Conservation (phyloP, 345 rosid species). For the Fremontodendron californicum region DNA sequence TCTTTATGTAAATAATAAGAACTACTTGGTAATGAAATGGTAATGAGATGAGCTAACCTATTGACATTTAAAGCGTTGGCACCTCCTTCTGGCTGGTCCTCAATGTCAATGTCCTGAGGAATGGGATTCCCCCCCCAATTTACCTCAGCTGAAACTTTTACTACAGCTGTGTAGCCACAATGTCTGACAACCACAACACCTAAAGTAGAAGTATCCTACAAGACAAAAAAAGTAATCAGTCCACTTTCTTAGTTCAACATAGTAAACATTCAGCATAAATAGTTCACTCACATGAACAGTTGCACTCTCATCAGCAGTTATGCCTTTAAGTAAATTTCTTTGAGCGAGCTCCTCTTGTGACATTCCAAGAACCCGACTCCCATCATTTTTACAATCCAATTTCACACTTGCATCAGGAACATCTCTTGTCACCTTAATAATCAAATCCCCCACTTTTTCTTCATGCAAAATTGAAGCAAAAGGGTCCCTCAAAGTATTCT, state of each 20-base stretch:
- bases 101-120: slow-evolving; percentile 63
- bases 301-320: slow-evolving; percentile 96
- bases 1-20: neutral
- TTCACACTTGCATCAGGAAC: slow-evolving; percentile 65
- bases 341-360: slow-evolving; percentile 61
- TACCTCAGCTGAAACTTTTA: slow-evolving; percentile 58
- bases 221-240: slow-evolving; percentile 29
- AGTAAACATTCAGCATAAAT: slow-evolving; percentile 22
- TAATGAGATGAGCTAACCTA: slow-evolving; percentile 44
- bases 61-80: slow-evolving; percentile 84
- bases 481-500: slow-evolving; percentile 27
- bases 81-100: slow-evolving; percentile 94
- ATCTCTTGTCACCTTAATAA: slow-evolving; percentile 65
- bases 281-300: slow-evolving; percentile 71
- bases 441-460: slow-evolving; percentile 71
- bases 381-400: slow-evolving; percentile 63
- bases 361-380: slow-evolving; percentile 53
- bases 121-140: slow-evolving; percentile 45
- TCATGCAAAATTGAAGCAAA: slow-evolving; percentile 38
- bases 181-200: slow-evolving; percentile 86
- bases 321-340: slow-evolving; percentile 85
- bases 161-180: slow-evolving; percentile 78
- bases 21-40: slow-evolving; percentile 2
- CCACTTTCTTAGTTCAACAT: slow-evolving; percentile 21
- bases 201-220: slow-evolving; percentile 83